Evolutionary conservation across 176 grass and related monocot genomes (phyloP).

Genomic region (Secale cereale): DNA sequence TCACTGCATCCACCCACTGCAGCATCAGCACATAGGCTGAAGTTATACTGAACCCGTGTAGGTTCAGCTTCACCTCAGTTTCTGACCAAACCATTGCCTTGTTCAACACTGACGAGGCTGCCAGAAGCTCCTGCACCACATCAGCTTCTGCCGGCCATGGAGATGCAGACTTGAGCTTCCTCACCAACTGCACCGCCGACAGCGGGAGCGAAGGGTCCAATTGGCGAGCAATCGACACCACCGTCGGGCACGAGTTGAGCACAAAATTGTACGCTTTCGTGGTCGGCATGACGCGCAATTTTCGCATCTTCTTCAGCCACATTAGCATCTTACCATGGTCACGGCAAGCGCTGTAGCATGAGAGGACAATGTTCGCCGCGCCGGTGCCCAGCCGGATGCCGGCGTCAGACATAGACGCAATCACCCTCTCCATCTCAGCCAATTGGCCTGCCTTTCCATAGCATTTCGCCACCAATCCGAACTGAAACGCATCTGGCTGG

Average conservation of each 20-base stretch:
- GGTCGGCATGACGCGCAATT: slow-evolving; percentile 26
- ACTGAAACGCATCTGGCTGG: slow-evolving; percentile 56
- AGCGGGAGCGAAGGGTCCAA: slow-evolving; percentile 40
- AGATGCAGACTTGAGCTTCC: slow-evolving; percentile 41
- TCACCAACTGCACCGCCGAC: slow-evolving; percentile 32
- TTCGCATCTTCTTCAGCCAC: slow-evolving; percentile 63
- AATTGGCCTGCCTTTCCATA: slow-evolving; percentile 57
- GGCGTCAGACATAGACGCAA: slow-evolving; percentile 55
- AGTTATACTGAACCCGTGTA: slow-evolving; percentile 66
- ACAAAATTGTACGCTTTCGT: slow-evolving; percentile 56
- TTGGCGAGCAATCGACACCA: slow-evolving; percentile 34
- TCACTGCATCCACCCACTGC: slow-evolving; percentile 65
- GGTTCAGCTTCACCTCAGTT: slow-evolving; percentile 74
- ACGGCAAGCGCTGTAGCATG: slow-evolving; percentile 62
- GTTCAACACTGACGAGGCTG: slow-evolving; percentile 38
- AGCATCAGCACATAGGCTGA: slow-evolving; percentile 74
- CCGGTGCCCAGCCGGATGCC: slow-evolving; percentile 53
- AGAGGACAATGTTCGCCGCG: slow-evolving; percentile 66
- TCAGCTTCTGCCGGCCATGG: slow-evolving; percentile 44
- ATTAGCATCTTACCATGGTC: slow-evolving; percentile 43
- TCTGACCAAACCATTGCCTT: slow-evolving; percentile 64
- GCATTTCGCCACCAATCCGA: slow-evolving; percentile 60
- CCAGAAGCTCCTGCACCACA: slow-evolving; percentile 56
- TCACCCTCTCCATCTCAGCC: slow-evolving; percentile 62
- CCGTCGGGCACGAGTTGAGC: slow-evolving; percentile 53